These are phyloP conservation scores for Tulasnella sp. DNA, from an alignment of 768 basidiomycete species.

Conservation along the genomic window DNA sequence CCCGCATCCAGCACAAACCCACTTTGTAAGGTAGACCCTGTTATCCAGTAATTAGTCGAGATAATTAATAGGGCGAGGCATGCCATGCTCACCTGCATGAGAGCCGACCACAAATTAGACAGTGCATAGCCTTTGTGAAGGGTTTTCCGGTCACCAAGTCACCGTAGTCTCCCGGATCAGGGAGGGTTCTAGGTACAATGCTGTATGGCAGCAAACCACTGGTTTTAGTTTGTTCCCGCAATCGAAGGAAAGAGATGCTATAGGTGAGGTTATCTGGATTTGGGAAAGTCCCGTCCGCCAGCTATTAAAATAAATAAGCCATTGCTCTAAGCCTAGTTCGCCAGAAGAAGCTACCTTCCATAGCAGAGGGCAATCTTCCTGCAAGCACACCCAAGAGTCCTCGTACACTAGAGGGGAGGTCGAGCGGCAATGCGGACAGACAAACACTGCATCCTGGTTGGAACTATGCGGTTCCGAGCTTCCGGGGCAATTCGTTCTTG, in stretches of 20 bases:
- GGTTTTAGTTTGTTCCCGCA: neutral
- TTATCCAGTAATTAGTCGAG: constrained; percentile 18
- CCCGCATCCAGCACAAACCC: constrained; percentile 62
- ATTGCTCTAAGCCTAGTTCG: constrained; percentile 44
- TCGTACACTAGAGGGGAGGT: constrained; percentile 53
- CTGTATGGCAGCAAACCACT: neutral
- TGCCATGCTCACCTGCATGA: constrained; percentile 57
- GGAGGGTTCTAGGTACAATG: neutral
- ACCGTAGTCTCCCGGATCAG: neutral
- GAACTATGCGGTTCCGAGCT: neutral
- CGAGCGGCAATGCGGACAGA: constrained; percentile 46
- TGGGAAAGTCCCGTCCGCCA: constrained; percentile 17
- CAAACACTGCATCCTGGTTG: neutral
- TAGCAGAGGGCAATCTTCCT: constrained; percentile 36
- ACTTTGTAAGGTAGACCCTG: constrained; percentile 72
- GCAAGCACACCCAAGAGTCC: constrained; percentile 60
- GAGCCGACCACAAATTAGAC: constrained; percentile 61
- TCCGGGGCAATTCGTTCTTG: neutral
- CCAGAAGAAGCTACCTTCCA: constrained; percentile 37
- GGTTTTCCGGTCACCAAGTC: constrained; percentile 7
- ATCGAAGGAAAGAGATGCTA: constrained; percentile 12
- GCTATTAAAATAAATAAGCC: constrained; percentile 48
- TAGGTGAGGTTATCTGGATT: constrained; percentile 19
- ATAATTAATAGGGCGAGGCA: neutral
- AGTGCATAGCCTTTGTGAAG: constrained; percentile 34